Conservation (phyloP, 805 yeast genomes). For the Wickerhamomyces tratensis region DNA sequence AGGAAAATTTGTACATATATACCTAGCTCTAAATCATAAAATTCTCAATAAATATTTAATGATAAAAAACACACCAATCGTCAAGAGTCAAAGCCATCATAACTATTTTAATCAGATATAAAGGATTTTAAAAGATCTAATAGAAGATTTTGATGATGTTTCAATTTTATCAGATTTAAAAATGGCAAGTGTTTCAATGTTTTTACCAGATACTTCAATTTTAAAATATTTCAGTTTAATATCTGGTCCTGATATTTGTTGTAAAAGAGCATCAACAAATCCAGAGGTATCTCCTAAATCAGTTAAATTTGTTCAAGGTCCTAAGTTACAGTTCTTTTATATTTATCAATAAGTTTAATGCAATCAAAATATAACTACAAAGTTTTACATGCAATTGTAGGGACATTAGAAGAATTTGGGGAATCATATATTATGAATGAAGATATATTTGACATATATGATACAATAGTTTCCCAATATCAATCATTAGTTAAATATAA, state of each 20-base stretch:
- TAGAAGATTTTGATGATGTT: no score
- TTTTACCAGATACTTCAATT: conserved; percentile 1
- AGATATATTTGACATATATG: conserved; percentile 2
- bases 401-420: conserved; percentile 11
- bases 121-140: no score
- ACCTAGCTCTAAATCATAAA: no score
- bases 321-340: conserved; percentile 11
- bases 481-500: conserved; percentile 2
- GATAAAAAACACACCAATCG: no score
- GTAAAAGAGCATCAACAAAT: conserved; percentile 7
- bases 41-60: no score
- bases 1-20: no score
- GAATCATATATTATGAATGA: conserved; percentile 2
- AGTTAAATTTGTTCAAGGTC: conserved; percentile 2
- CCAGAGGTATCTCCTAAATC: conserved; percentile 9
- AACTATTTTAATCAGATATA: no score
- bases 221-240: conserved; percentile 11
- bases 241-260: conserved; percentile 12
- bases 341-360: conserved; percentile 10
- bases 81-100: no score
- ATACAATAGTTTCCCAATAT: conserved; percentile 2
- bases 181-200: conserved; percentile 5
- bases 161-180: no score
- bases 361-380: conserved; percentile 12
- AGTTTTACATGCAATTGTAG: conserved; percentile 10